Base-by-base conservation (phyloP, 257 asterid genomes). In the Solanum megistacrolobum region DNA sequence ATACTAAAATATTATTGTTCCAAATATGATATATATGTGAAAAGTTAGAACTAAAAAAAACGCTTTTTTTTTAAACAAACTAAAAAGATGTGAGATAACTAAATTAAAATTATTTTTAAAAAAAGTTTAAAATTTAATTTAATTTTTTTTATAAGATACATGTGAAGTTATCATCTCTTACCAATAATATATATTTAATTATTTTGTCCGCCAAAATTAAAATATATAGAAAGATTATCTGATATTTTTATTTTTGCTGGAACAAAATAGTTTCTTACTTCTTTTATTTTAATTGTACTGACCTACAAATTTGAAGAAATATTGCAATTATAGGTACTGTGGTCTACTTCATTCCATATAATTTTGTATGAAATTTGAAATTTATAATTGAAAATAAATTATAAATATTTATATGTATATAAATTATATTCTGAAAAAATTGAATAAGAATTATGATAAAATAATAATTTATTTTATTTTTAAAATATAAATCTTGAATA, bases 31-130 rank as follows among this genome's bases (percentile, higher is more conserved):
- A 46, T 46, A 46, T 16, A 5, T 14, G 0, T 52, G 23, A 14
- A 52, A 14, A 7, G 12, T 58, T 58, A 21, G 5, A 58, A 20
- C 9, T 20, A 58, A 20, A 58, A 20, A 58, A 55, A 0, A 58
- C 0, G 2, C 0, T 2, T 55, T 58, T 58, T 55, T 20, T 21
- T 1, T 0, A 58, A 21, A 7, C 2, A 0, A 0, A 58, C 11
- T 20, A 7, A 58, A 0, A 21, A 21, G 9, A 20, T 0, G 23
- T 20, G 11, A 58, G 25, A 20, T 58, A 21, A 58, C 9, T 58
- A 58, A 55, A 58, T 21, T 21, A 58, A 58, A 58, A 20, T 58
- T 52, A 16, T 14, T 29, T 29, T 29, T 29, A 29, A 29, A 29
- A 29, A 29, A 29, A 29, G 31, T 29, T 55, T 20, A 2, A 6